Evolutionary conservation across 1,284 basidiomycete genomes (phyloP).

Genomic region (Somion occarium): DNA sequence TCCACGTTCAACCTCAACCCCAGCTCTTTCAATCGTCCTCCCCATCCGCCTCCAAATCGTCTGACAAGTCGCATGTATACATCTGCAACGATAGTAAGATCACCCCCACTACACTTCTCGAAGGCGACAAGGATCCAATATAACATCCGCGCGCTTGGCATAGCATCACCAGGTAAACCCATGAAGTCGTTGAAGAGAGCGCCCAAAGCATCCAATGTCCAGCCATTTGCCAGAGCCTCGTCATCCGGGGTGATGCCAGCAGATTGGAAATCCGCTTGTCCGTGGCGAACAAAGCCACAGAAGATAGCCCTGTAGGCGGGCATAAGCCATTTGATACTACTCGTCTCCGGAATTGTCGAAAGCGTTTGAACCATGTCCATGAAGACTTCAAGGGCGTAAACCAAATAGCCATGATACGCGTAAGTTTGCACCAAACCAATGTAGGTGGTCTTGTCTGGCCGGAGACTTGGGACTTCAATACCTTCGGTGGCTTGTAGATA

Average conservation of each 20-base stretch:
- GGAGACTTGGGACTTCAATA: constrained; percentile 41
- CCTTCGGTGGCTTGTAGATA: constrained; percentile 36
- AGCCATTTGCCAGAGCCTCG: constrained; percentile 21
- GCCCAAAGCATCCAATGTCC: constrained; percentile 53
- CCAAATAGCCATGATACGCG: constrained; percentile 67
- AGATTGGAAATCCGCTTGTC: constrained; percentile 12
- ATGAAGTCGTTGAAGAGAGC: constrained; percentile 58
- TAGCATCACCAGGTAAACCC: constrained; percentile 36
- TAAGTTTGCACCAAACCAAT: constrained; percentile 63
- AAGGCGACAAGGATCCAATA: constrained; percentile 67
- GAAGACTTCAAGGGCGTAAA: constrained; percentile 54
- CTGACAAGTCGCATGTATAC: constrained; percentile 53
- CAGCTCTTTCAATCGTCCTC: constrained; percentile 40
- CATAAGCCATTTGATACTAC: background rate
- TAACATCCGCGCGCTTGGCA: constrained; percentile 41
- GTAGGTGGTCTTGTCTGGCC: constrained; percentile 65
- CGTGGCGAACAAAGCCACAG: constrained; percentile 69
- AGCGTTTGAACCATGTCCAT: constrained; percentile 63
- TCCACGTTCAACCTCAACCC: background rate
- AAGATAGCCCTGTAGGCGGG: constrained; percentile 70
- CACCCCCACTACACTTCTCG: constrained; percentile 47
- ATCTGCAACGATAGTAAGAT: constrained; percentile 41
- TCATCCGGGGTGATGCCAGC: background rate
- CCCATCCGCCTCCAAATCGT: constrained; percentile 44
- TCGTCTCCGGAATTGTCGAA: background rate